Evolutionary conservation across 2,329 filamentous ascomycete species (phyloP), one percentile per base, ranked within the genome.

Genomic region (Fusarium nisikadoi): DNA sequence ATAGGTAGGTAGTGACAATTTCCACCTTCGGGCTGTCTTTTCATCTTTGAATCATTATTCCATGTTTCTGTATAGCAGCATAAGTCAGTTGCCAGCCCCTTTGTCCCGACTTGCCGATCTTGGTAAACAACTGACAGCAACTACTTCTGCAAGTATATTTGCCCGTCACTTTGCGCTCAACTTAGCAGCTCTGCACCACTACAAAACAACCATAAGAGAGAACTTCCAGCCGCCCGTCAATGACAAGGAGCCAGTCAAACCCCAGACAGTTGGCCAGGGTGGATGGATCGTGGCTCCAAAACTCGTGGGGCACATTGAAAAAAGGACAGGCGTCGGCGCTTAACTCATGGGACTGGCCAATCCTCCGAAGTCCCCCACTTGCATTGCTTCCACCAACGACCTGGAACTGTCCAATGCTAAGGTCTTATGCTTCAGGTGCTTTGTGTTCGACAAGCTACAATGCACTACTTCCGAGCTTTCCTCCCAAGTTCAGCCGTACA

Each of bases 261-360:
- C 55, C 60, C 53, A 59, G 65, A 54, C 57, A 58, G 56, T 55
- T 60, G 58, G 49, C 56, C 67, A 75, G 75, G 75, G 74, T 75
- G 75, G 74, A 74, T 61, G 62, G 64, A 65, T 68, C 68, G 65
- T 75, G 64, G 68, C 58, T 57, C 69, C 72, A 68, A 74, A 80
- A 77, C 76, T 67, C 79, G 79, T 79, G 79, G 82, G 83, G 81
- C 83, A 85, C 85, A 86, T 83, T 81, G 79, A 81, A 81, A 80
- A 80, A 78, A 76, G 79, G 83, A 84, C 85, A 87, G 84, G 83
- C 83, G 80, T 85, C 84, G 85, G 87, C 87, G 87, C 87, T 89
- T 89, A 89, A 81, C 78, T 79, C 78, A 79, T 74, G 79, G 82
- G 75, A 72, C 68, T 70, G 70, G 60, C 39, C 65, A 72, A 65